phyloP scores from a whole-genome alignment of 768 basidiomycete genomes.

The Leccinum rimulosum region DNA sequence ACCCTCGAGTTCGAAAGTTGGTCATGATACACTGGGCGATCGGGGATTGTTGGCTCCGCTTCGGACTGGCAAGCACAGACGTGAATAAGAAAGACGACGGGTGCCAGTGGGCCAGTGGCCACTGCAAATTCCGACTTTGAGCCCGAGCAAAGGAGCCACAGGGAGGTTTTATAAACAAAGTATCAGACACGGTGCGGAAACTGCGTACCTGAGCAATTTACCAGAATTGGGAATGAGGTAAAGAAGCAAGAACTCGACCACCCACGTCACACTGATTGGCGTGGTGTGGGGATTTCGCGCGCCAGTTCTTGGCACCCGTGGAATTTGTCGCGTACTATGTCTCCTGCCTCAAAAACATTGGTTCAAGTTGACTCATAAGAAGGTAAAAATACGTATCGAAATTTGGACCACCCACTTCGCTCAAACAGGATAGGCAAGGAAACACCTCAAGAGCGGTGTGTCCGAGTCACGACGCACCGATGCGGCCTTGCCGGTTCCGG shows the following conservation, averaged over 20 bases:
- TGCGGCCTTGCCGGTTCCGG: no score
- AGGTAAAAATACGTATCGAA: no score
- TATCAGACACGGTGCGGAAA: no score
- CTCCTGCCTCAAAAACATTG: no score
- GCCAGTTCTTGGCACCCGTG: background rate
- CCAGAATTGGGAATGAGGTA: background rate
- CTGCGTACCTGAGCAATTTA: background rate
- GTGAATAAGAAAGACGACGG: background rate
- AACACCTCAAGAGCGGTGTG: no score
- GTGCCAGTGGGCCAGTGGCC: background rate
- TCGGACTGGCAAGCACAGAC: background rate
- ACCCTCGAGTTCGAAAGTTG: background rate
- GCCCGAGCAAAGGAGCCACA: background rate
- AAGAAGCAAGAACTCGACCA: background rate
- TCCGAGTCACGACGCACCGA: no score
- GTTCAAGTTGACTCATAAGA: no score
- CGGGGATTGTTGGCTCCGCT: background rate
- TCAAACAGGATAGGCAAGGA: no score
- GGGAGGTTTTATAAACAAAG: background rate
- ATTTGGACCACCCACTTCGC: no score
- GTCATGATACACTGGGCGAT: background rate
- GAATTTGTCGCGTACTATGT: no score
- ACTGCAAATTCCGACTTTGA: background rate
- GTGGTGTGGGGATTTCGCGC: background rate
- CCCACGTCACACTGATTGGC: no score